These are phyloP conservation scores for Antarctomyces pellizariae DNA, from an alignment of 495 filamentous ascomycete species.

Conservation along the genomic window DNA sequence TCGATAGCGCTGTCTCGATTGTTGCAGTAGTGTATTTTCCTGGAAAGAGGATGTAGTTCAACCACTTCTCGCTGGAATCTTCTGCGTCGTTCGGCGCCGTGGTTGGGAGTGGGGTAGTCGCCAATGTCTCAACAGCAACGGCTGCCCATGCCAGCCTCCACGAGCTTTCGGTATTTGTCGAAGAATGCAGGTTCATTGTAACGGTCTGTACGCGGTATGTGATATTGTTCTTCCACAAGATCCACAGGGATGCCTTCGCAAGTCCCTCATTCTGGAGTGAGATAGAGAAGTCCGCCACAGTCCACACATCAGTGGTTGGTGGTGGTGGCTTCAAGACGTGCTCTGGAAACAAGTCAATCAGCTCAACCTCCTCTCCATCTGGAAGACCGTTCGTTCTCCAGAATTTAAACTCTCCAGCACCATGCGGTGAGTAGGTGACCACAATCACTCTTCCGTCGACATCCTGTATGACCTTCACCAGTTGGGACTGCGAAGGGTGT, in stretches of 20 bases:
- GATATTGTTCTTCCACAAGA: constrained; percentile 68
- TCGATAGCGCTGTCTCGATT: constrained; percentile 56
- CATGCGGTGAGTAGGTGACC: constrained; percentile 67
- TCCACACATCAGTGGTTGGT: constrained; percentile 61
- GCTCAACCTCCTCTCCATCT: constrained; percentile 31
- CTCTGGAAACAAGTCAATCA: constrained; percentile 46
- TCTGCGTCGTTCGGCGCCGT: constrained; percentile 35
- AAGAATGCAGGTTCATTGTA: constrained; percentile 14
- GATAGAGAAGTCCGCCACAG: constrained; percentile 60
- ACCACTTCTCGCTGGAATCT: constrained; percentile 41
- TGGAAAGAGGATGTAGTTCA: constrained; percentile 57
- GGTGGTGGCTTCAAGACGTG: constrained; percentile 37
- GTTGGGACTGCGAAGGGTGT: constrained; percentile 42
- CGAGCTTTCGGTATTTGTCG: constrained; percentile 17
- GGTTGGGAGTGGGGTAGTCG: constrained; percentile 26
- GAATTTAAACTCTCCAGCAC: constrained; percentile 84
- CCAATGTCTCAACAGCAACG: constrained; percentile 37
- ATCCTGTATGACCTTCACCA: constrained; percentile 50
- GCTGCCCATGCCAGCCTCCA: constrained; percentile 56
- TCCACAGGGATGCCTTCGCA: constrained; percentile 42
- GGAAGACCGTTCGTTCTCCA: constrained; percentile 53
- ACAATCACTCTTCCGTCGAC: constrained; percentile 44
- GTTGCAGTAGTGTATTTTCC: constrained; percentile 52
- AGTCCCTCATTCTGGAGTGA: constrained; percentile 7
- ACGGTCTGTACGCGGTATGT: constrained; percentile 41